Conservation (phyloP, 148 eudicot species). For the Rheum nobile region DNA sequence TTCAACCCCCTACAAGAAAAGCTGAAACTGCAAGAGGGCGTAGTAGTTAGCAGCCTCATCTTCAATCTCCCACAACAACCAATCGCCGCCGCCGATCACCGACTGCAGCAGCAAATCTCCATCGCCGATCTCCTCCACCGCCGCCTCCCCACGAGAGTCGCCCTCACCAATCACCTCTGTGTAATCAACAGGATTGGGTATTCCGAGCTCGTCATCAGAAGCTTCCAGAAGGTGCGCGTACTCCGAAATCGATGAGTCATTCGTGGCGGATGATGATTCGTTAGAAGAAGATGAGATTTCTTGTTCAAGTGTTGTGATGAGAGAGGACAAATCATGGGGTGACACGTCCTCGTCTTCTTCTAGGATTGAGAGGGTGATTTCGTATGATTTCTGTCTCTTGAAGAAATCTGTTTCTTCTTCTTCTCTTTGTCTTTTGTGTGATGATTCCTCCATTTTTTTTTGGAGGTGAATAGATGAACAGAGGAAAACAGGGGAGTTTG, state of each 20-base stretch:
- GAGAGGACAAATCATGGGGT: slow-evolving; percentile 35
- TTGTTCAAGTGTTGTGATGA: slow-evolving; percentile 44
- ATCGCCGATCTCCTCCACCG: slow-evolving; percentile 11
- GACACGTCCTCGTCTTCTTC: slow-evolving; percentile 44
- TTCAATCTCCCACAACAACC: slow-evolving; percentile 80
- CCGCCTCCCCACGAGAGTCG: not conserved
- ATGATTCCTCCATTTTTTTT: not conserved
- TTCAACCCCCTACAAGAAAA: slow-evolving; percentile 31
- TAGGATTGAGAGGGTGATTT: slow-evolving; percentile 42
- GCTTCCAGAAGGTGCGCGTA: slow-evolving; percentile 72
- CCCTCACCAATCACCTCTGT: not conserved
- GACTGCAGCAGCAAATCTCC: slow-evolving; percentile 14
- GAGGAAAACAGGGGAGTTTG: too few relatives aligned
- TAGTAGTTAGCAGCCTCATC: slow-evolving; percentile 75
- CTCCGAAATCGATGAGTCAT: not conserved
- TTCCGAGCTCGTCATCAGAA: slow-evolving; percentile 82
- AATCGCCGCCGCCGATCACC: slow-evolving; percentile 13
- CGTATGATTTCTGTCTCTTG: slow-evolving; percentile 40
- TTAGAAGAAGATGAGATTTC: slow-evolving; percentile 24
- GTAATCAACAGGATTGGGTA: slow-evolving; percentile 28
- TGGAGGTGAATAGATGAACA: not conserved
- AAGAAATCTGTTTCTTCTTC: not conserved
- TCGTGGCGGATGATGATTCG: not conserved
- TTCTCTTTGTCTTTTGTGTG: not conserved
- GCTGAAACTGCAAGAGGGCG: slow-evolving; percentile 50